These are phyloP conservation scores for Neonectria hederae DNA, from an alignment of 2,329 filamentous ascomycete genomes.

Conservation along the genomic window DNA sequence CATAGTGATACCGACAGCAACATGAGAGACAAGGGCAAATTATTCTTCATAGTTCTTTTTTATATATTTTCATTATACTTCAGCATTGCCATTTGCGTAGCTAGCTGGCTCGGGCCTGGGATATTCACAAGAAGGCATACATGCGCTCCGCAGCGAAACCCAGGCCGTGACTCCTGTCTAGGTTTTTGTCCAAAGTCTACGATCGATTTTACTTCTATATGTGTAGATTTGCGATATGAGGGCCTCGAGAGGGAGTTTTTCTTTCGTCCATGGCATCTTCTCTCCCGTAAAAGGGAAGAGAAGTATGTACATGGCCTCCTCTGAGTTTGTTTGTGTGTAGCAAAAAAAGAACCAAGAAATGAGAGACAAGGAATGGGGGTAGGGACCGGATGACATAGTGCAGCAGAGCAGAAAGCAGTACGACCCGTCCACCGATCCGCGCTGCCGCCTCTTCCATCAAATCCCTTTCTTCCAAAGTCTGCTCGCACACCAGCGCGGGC, in stretches of 20 bases:
- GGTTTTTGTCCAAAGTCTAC: conserved; percentile 29
- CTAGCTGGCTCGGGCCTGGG: conserved; percentile 19
- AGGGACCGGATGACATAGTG: conserved; percentile 42
- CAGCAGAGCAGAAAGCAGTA: conserved; percentile 45
- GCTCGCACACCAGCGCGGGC: conserved; percentile 24
- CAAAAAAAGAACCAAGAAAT: conserved; percentile 23
- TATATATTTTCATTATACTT: conserved; percentile 23
- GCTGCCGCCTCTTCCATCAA: conserved; percentile 38
- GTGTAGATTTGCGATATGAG: conserved; percentile 21
- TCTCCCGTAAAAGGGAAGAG: neutral
- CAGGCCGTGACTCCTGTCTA: conserved; percentile 34
- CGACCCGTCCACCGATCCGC: conserved; percentile 39
- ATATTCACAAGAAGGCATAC: conserved; percentile 10
- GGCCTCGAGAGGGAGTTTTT: conserved; percentile 18
- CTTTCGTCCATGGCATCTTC: conserved; percentile 13
- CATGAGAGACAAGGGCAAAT: neutral
- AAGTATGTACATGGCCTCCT: conserved; percentile 17
- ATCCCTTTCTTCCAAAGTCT: conserved; percentile 35
- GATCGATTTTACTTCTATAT: conserved; percentile 31
- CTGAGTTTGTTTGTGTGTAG: conserved; percentile 37
- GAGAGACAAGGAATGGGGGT: conserved; percentile 18
- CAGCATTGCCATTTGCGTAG: conserved; percentile 34
- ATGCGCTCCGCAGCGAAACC: conserved; percentile 15
- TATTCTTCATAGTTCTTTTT: conserved; percentile 12
- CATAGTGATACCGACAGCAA: neutral